Percentiles rank a stretch among this genome's conserved stretches.
Evolutionary conservation across 1,284 basidiomycete genomes (phyloP).

Genomic region (Leucoagaricus sp.): DNA sequence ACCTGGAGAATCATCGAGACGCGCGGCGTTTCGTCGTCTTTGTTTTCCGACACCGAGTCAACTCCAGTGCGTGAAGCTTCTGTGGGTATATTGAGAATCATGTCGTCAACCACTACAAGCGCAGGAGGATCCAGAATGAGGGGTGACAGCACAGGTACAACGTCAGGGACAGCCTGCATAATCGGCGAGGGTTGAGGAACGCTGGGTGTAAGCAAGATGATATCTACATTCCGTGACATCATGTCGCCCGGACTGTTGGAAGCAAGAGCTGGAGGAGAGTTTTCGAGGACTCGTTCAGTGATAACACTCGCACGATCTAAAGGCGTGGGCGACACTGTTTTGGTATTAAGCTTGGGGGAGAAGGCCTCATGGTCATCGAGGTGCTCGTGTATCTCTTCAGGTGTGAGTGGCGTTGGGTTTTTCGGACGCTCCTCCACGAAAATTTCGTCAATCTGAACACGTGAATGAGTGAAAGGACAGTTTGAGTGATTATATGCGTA

Average conservation of each 20-base stretch:
- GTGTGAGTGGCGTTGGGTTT: not conserved
- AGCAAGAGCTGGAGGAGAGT: not conserved
- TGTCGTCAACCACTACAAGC: not conserved
- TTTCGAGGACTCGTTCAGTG: not conserved
- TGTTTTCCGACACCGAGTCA: not conserved
- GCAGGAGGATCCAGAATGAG: not conserved
- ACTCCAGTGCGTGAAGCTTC: too few species aligned
- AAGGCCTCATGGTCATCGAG: not conserved
- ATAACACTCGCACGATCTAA: not conserved
- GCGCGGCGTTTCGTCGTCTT: not conserved
- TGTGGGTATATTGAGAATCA: too few species aligned
- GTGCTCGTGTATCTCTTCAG: not conserved
- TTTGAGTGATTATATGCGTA: constrained; percentile 24
- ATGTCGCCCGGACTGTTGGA: not conserved
- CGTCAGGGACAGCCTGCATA: not conserved
- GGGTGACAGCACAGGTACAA: not conserved
- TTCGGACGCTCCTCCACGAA: not conserved
- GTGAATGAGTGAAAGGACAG: not conserved
- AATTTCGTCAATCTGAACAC: not conserved
- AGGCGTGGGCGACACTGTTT: not conserved
- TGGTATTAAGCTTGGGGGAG: not conserved
- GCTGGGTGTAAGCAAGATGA: not conserved
- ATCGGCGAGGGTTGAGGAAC: not conserved
- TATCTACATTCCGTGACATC: not conserved
- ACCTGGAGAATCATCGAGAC: not conserved